Evolutionary conservation across 1,139 yeast genomes (phyloP), one percentile per base, ranked within the genome.

Genomic region (Nakaseomyces bracarensis): DNA sequence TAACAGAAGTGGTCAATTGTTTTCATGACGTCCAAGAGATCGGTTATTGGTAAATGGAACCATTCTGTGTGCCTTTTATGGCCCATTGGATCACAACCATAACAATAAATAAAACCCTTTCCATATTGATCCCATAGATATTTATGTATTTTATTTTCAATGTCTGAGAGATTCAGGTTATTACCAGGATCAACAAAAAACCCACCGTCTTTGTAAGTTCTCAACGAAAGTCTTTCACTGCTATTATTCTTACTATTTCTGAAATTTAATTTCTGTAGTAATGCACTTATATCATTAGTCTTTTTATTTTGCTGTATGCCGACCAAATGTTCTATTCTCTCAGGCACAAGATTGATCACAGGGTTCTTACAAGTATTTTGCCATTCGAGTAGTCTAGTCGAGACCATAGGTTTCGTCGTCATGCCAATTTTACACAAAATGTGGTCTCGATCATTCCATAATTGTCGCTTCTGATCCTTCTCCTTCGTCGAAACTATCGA

Each of bases 381-480:
- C 63, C 63, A 59, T 40, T 58, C 58, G 6, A 43, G 36, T 20
- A 59, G 40, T 29, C 63, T 45, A 7, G 51, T 38, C n/a, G 44
- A 43, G 16, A 57, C 63, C 21, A 49, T 42, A 6, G 40, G 23
- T 30, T 50, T 51, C 4, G 57, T 53, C 1, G 63, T 59, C 61
- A 59, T 55, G 3, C 63, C 63, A 14, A 59, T 50, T 38, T 59
- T 59, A 42, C 57, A 49, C 14, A 59, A 48, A 5, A 59, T 55
- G 29, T 46, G 46, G 22, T 45, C 49, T 16, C 43, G 42, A 31
- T 39, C 40, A 10, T 39, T 36, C 61, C 61, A 58, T 30, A 25
- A 21, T 13, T 35, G 28, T 15, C 33, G 30, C 19, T 23, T 44
- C 43, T n/a, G 43, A 28, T 42, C 40, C 20, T 35, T 42, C 28